phyloP scores from a whole-genome alignment of 805 yeast genomes.

The Starmerella apis region DNA sequence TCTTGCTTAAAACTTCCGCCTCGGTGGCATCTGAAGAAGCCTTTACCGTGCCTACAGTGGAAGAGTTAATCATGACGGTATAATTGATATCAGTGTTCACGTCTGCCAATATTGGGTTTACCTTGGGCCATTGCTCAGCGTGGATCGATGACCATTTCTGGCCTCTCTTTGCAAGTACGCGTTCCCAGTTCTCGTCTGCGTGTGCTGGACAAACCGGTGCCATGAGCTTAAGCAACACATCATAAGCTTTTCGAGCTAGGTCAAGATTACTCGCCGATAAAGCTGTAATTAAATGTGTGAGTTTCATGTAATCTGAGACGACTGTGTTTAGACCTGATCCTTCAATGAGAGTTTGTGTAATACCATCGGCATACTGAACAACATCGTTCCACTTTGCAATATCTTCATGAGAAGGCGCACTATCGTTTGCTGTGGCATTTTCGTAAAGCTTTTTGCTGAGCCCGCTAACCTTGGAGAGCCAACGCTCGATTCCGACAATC shows the following conservation, averaged over 20 bases:
- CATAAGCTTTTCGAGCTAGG: slow-evolving; percentile 27
- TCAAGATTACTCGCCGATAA: slow-evolving; percentile 32
- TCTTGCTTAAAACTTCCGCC: slow-evolving; percentile 13
- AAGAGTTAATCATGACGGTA: slow-evolving; percentile 66
- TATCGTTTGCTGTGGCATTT: neutral
- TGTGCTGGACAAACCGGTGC: slow-evolving; percentile 75
- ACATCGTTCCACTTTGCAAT: slow-evolving; percentile 47
- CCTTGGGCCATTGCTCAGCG: slow-evolving; percentile 54
- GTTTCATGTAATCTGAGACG: slow-evolving; percentile 81
- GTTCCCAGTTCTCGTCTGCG: slow-evolving; percentile 74
- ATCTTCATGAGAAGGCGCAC: slow-evolving; percentile 33
- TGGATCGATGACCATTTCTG: slow-evolving; percentile 43
- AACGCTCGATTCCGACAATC: slow-evolving; percentile 77
- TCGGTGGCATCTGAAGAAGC: slow-evolving; percentile 8
- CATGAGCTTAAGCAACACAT: slow-evolving; percentile 49
- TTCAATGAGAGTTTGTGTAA: slow-evolving; percentile 50
- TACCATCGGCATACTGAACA: slow-evolving; percentile 39
- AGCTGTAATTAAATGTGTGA: slow-evolving; percentile 41
- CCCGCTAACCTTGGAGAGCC: slow-evolving; percentile 52
- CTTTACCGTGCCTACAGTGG: slow-evolving; percentile 27
- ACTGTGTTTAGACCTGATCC: slow-evolving; percentile 68
- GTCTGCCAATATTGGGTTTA: slow-evolving; percentile 32
- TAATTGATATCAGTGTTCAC: slow-evolving; percentile 35
- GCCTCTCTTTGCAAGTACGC: slow-evolving; percentile 30
- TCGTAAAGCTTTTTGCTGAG: slow-evolving; percentile 25